phyloP scores from a whole-genome alignment of 345 rosid genomes.

The Isatis tinctoria region DNA sequence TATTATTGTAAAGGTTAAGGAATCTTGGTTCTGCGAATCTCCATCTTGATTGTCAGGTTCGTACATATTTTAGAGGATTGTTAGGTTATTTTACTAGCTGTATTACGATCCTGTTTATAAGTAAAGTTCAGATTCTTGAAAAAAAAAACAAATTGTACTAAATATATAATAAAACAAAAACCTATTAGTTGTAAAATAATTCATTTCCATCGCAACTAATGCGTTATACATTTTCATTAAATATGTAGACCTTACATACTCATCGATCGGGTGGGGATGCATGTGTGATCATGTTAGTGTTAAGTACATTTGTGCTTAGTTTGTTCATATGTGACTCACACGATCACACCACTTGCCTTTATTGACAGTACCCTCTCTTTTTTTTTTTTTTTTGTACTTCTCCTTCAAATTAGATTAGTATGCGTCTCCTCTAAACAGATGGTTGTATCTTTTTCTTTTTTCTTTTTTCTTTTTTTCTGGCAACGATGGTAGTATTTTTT shows the following conservation, averaged over 20 bases:
- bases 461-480: too few relatives aligned
- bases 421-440: background rate
- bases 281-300: slow-evolving; percentile 34
- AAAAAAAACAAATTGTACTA: background rate
- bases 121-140: background rate
- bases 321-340: background rate
- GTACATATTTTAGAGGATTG: background rate
- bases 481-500: background rate
- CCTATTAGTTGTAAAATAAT: background rate
- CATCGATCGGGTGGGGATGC: slow-evolving; percentile 2
- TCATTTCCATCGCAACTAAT: background rate
- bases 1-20: slow-evolving; percentile 32
- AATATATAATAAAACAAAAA: too few relatives aligned
- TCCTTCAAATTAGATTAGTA: background rate
- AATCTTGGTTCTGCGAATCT: slow-evolving; percentile 27
- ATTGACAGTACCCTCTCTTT: background rate
- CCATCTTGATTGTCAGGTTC: slow-evolving; percentile 20
- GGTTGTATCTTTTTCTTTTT: background rate
- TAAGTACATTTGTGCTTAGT: background rate
- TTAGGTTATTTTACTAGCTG: background rate
- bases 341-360: slow-evolving; percentile 25
- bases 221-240: background rate
- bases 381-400: background rate
- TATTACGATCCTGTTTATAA: background rate
- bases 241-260: background rate